Conservation (phyloP, 441 rosid species). For the Jatropha multifida region DNA sequence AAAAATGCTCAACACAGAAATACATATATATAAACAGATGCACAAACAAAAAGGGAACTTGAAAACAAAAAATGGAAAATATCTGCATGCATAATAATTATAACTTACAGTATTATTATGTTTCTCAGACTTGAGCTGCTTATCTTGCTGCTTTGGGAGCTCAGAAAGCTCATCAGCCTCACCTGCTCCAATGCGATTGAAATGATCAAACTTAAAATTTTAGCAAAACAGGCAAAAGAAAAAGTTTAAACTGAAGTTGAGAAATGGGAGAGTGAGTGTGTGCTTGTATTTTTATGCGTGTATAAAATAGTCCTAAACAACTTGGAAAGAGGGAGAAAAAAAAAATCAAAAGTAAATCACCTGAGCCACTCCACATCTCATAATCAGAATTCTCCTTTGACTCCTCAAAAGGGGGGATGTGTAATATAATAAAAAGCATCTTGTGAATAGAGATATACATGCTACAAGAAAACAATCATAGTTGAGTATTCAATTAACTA, state of each 20-base stretch:
- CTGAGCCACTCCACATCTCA: constrained; percentile 89
- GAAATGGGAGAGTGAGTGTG: not conserved
- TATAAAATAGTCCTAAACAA: not conserved
- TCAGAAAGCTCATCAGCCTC: constrained; percentile 27
- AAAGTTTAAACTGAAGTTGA: constrained; percentile 2
- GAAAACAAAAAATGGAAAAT: not conserved
- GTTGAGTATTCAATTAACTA: not conserved
- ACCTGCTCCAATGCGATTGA: constrained; percentile 31
- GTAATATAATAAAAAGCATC: constrained; percentile 59
- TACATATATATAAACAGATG: not conserved
- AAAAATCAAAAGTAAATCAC: constrained; percentile 38
- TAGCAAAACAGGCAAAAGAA: not conserved
- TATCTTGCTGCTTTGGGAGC: constrained; percentile 32
- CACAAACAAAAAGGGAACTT: constrained; percentile 4
- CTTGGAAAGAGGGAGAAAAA: not conserved
- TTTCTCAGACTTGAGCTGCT: constrained; percentile 43
- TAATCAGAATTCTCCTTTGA: constrained; percentile 39
- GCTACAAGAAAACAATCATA: constrained; percentile 39
- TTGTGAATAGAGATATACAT: constrained; percentile 45
- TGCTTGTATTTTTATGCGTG: not conserved
- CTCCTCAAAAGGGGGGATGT: constrained; percentile 51
- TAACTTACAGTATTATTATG: constrained; percentile 47
- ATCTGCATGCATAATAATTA: not conserved
- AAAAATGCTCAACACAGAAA: not conserved
- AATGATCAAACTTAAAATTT: constrained; percentile 17